Base-by-base conservation (phyloP, 495 filamentous ascomycete genomes). In the Penicillium cosmopolitanum region DNA sequence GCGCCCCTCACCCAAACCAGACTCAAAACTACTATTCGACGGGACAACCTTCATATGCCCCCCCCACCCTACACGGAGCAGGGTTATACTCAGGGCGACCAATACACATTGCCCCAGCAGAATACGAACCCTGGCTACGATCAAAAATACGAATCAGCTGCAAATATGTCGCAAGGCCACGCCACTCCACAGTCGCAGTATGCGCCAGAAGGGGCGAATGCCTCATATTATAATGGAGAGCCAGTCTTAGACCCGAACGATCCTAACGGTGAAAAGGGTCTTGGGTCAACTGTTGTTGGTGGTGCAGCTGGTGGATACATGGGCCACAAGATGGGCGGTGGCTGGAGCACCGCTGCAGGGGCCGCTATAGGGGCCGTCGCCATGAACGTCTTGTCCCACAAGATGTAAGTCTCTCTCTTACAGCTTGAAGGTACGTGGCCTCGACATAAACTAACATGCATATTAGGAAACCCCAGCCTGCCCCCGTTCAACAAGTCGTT, bases 241-340 rank as follows among this genome's bases (percentile, higher is more conserved):
- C 46, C 19, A 48, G 0, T 25, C 46, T 12, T 19, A 48, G 21
- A 18, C 31, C 50, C 25, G 15, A 52, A 52, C 15, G 18, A 52
- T n/a, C 25, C 5, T 10, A 18, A 52, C 6, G 50, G 31, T 16
- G 50, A 52, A 36, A 52, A 21, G 15, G 50, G 50, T 4, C 50
- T 52, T 38, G 50, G 50, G 5, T 52, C 50, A 18, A 52, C 50
- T 19, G 50, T 52, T 18, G 23, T 52, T 13, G 50, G 50, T 19
- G 50, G 50, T 19, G 50, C 50, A 11, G 50, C 50, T 36, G 50
- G 50, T 16, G 50, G 50, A 38, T 52, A 34, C 28, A 52, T 52
- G 50, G 50, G 50, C 19, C 50, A 52, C 19, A 52, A 52, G 31
- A 35, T 52, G 50, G 50, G 50, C 3, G 50, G 50, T 11, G 50